A percentile compares a stretch with the other conserved stretches of the same genome.
These are phyloP conservation scores for Boletus subcaerulescens DNA, from an alignment of 768 basidiomycete genomes.

Conservation along the genomic window DNA sequence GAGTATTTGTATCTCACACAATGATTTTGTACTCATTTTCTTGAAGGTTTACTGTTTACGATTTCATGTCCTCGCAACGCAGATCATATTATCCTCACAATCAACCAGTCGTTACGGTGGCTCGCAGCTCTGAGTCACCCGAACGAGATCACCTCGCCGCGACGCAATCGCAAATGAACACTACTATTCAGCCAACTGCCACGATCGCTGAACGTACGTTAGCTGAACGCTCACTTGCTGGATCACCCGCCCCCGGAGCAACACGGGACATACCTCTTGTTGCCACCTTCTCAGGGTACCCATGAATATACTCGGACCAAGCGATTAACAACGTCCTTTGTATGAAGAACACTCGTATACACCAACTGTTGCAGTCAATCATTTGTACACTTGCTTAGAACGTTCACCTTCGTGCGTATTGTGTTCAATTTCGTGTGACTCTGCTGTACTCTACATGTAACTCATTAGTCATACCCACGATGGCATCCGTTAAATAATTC, in stretches of 20 bases:
- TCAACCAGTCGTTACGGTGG: constrained; percentile 47
- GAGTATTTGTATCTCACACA: constrained; percentile 25
- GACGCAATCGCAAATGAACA: constrained; percentile 38
- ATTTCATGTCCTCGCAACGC: constrained; percentile 70
- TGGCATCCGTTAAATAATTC: not conserved
- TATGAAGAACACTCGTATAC: not conserved
- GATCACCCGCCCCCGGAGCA: constrained; percentile 36
- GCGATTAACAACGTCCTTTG: not conserved
- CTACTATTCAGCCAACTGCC: constrained; percentile 41
- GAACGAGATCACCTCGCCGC: constrained; percentile 27
- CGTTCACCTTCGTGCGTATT: not conserved
- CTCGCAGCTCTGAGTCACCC: constrained; percentile 27
- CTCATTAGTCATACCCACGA: not conserved
- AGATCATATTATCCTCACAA: constrained; percentile 89
- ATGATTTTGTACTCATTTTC: constrained; percentile 4
- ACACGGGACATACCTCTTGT: constrained; percentile 38
- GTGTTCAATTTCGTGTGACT: not conserved
- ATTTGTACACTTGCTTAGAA: constrained; percentile 5
- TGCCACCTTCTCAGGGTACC: constrained; percentile 19
- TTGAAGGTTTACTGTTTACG: constrained; percentile 84
- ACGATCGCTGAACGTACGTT: constrained; percentile 41
- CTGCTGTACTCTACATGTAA: constrained; percentile 15
- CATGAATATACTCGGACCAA: not conserved
- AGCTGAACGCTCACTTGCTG: constrained; percentile 40
- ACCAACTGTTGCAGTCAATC: constrained; percentile 5